phyloP scores from a whole-genome alignment of 352 stramenopile genomes.

The Phytophthora multivora region DNA sequence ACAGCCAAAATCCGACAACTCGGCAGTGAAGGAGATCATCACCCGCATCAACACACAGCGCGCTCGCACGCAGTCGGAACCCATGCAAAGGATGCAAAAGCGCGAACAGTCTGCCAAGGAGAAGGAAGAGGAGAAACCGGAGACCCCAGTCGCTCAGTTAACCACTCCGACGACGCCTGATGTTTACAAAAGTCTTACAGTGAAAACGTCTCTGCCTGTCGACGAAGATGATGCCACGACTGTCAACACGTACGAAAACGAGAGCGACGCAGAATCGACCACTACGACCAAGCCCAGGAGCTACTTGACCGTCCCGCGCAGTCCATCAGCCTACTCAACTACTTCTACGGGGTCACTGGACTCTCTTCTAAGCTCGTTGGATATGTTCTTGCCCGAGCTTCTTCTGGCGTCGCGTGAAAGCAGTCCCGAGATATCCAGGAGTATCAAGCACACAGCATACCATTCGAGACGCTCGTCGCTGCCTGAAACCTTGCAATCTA shows the following conservation, averaged over 20 bases:
- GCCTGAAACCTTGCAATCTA: conserved; percentile 4
- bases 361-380: conserved; percentile 33
- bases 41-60: conserved; percentile 12
- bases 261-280: conserved; percentile 16
- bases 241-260: conserved; percentile 13
- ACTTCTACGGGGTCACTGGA: conserved; percentile 39
- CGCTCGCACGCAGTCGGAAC: conserved; percentile 12
- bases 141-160: background rate
- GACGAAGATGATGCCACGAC: conserved; percentile 12
- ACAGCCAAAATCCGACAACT: conserved; percentile 22
- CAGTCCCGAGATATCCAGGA: conserved; percentile 7
- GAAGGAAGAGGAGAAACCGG: conserved; percentile 1
- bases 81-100: conserved; percentile 1
- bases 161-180: conserved; percentile 3
- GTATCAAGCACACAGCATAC: conserved; percentile 6
- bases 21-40: conserved; percentile 20
- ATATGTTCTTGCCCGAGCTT: conserved; percentile 29
- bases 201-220: conserved; percentile 9
- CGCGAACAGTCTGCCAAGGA: conserved; percentile 1
- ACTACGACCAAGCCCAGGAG: conserved; percentile 9
- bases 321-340: conserved; percentile 38
- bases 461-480: conserved; percentile 21
- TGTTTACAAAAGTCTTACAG: conserved; percentile 19
- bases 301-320: conserved; percentile 21
- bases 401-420: conserved; percentile 16